These are phyloP conservation scores for Suillus spraguei DNA, from an alignment of 768 basidiomycete species.

Conservation along the genomic window DNA sequence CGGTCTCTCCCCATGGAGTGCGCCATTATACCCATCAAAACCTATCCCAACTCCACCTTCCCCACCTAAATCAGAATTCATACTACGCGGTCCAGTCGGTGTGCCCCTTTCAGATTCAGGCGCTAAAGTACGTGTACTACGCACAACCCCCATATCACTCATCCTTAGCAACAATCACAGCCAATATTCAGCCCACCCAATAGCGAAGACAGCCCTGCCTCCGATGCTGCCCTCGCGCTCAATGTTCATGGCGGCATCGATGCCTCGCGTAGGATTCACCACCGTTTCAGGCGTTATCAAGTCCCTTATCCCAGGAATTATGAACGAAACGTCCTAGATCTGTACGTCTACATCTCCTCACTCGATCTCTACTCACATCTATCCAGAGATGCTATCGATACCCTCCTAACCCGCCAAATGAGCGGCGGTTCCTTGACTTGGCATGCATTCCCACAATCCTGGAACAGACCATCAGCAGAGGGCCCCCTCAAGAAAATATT, in stretches of 20 bases:
- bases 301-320: slow-evolving; percentile 75
- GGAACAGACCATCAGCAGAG: not conserved
- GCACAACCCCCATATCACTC: not conserved
- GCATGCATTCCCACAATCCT: slow-evolving; percentile 49
- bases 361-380: not conserved
- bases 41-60: not conserved
- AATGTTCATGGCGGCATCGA: slow-evolving; percentile 30
- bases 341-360: slow-evolving; percentile 48
- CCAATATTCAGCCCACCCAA: not conserved
- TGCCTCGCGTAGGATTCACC: slow-evolving; percentile 48
- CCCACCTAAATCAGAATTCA: not conserved
- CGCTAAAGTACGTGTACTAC: not conserved
- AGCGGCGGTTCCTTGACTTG: slow-evolving; percentile 60
- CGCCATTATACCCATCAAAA: not conserved
- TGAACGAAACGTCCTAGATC: slow-evolving; percentile 61
- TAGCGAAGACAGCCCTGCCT: not conserved
- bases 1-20: not conserved
- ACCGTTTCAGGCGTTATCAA: slow-evolving; percentile 48
- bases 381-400: slow-evolving; percentile 71
- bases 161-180: not conserved
- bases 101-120: not conserved
- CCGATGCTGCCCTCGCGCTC: slow-evolving; percentile 17
- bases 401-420: slow-evolving; percentile 51
- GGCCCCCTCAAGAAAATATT: slow-evolving; percentile 35
- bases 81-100: not conserved